Conservation (phyloP, 805 yeast species). For the Lipomyces chichibuensis region DNA sequence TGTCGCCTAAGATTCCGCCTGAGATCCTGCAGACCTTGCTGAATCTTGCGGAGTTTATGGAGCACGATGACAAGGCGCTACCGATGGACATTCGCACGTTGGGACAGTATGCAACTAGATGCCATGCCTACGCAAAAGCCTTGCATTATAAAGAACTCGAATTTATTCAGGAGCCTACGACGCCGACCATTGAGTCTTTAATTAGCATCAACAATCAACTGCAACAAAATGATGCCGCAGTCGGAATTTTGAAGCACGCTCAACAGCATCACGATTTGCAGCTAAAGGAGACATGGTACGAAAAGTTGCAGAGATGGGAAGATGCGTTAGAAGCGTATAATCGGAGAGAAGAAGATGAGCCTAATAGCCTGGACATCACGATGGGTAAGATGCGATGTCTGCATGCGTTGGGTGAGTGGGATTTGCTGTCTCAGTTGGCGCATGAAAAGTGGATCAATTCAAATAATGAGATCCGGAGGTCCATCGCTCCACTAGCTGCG, state of each 20-base stretch:
- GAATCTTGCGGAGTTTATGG: slow-evolving; percentile 94
- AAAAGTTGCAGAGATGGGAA: slow-evolving; percentile 95
- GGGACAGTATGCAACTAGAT: slow-evolving; percentile 89
- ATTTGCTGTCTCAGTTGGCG: slow-evolving; percentile 80
- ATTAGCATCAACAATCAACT: slow-evolving; percentile 91
- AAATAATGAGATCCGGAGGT: slow-evolving; percentile 70
- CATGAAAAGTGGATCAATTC: slow-evolving; percentile 81
- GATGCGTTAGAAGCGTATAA: slow-evolving; percentile 92
- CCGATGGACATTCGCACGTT: slow-evolving; percentile 89
- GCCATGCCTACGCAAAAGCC: slow-evolving; percentile 98
- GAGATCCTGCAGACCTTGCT: slow-evolving; percentile 89
- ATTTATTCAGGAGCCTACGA: slow-evolving; percentile 88
- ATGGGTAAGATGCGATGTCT: slow-evolving; percentile 98
- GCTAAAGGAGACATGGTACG: slow-evolving; percentile 96
- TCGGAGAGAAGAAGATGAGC: slow-evolving; percentile 64
- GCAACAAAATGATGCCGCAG: slow-evolving; percentile 97
- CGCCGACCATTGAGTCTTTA: slow-evolving; percentile 87
- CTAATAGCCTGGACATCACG: slow-evolving; percentile 74
- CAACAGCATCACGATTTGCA: slow-evolving; percentile 76
- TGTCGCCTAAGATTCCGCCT: slow-evolving; percentile 91
- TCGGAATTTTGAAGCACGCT: slow-evolving; percentile 93
- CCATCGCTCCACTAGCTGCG: slow-evolving; percentile 96
- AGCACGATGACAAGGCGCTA: slow-evolving; percentile 91
- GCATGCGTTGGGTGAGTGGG: slow-evolving; percentile 99
- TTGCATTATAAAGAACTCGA: slow-evolving; percentile 94